These are phyloP conservation scores for Xylaria palmicola DNA, from an alignment of 495 filamentous ascomycete genomes.

Conservation along the genomic window DNA sequence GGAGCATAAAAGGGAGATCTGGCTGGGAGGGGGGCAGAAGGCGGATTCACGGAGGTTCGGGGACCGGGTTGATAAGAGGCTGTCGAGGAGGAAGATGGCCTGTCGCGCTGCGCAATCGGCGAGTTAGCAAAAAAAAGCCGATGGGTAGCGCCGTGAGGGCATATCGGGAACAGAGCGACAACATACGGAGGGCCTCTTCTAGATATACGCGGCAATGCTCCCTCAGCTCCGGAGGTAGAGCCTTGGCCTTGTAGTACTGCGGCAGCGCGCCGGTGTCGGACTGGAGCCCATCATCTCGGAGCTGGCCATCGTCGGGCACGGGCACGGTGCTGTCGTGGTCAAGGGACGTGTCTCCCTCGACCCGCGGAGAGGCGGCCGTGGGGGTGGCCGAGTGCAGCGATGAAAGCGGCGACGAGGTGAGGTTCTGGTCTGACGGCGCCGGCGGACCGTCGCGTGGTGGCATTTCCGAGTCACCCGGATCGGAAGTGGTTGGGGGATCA, in stretches of 20 bases:
- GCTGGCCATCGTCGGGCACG: neutral
- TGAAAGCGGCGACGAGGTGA: neutral
- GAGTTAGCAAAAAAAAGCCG: neutral
- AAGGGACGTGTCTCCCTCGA: neutral
- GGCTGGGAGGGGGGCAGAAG: constrained; percentile 50
- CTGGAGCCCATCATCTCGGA: neutral
- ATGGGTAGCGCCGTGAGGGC: neutral
- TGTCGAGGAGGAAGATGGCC: constrained; percentile 66
- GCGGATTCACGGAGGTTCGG: constrained; percentile 37
- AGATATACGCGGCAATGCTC: constrained; percentile 70
- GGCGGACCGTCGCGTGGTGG: neutral
- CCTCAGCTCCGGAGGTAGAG: constrained; percentile 60
- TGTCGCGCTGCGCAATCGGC: constrained; percentile 52
- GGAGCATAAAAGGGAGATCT: constrained; percentile 67
- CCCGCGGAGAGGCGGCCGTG: neutral
- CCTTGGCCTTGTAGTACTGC: constrained; percentile 52
- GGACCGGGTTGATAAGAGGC: constrained; percentile 52
- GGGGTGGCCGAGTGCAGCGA: constrained; percentile 13
- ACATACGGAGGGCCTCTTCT: constrained; percentile 71
- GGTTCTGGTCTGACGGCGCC: neutral
- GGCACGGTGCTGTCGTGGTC: neutral
- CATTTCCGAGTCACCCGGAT: neutral
- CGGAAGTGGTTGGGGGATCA: neutral
- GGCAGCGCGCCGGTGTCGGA: neutral
- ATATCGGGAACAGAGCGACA: neutral